phyloP scores from a whole-genome alignment of 2,329 filamentous ascomycete genomes.

The Aspergillus felis region DNA sequence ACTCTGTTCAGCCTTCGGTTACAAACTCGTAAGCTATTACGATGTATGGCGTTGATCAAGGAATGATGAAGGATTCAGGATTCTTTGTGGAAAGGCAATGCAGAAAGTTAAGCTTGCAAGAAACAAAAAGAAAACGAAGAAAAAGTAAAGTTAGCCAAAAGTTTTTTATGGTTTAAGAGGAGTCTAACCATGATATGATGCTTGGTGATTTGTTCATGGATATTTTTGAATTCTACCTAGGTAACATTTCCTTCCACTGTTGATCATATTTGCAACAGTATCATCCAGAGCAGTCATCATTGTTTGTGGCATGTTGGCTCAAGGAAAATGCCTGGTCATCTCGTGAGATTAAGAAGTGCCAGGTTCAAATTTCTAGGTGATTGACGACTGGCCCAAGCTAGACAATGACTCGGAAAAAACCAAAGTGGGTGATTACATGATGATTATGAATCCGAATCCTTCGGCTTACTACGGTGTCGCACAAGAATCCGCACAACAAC shows the following conservation, averaged over 20 bases:
- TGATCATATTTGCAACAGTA: neutral
- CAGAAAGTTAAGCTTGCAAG: neutral
- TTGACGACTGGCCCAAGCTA: neutral
- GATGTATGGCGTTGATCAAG: neutral
- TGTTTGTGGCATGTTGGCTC: neutral
- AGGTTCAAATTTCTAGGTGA: neutral
- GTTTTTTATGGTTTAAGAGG: neutral
- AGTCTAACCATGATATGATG: neutral
- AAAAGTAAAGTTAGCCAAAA: neutral
- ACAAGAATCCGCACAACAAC: neutral
- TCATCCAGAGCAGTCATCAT: neutral
- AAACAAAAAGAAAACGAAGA: neutral
- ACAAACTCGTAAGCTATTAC: neutral
- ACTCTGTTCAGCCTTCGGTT: neutral
- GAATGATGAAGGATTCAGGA: neutral
- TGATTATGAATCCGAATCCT: neutral
- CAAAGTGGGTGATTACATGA: neutral
- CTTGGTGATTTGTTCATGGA: neutral
- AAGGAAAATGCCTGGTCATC: neutral
- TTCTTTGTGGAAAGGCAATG: neutral
- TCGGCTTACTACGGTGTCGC: neutral
- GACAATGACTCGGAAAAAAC: neutral
- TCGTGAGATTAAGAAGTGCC: no score
- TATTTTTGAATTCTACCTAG: neutral
- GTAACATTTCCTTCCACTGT: neutral